phyloP scores from a whole-genome alignment of 2,329 filamentous ascomycete genomes.

The Fusarium torreyae region DNA sequence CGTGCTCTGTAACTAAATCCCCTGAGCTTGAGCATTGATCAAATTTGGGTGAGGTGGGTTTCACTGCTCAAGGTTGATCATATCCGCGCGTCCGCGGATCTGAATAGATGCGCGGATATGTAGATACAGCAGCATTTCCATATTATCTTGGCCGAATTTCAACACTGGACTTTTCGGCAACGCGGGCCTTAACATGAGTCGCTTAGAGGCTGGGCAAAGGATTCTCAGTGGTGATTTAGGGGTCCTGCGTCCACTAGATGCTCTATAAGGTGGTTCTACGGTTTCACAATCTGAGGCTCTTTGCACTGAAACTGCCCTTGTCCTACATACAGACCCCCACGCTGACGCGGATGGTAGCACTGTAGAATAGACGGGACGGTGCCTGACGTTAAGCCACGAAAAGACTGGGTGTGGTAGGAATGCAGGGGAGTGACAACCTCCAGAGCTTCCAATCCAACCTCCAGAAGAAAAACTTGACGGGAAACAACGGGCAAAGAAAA shows the following conservation, averaged over 20 bases:
- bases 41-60: neutral
- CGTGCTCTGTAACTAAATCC: neutral
- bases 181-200: slow-evolving; percentile 11
- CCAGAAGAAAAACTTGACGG: slow-evolving; percentile 10
- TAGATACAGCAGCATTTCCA: slow-evolving; percentile 3
- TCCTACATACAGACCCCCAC: slow-evolving; percentile 22
- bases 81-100: neutral
- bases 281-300: slow-evolving; percentile 44
- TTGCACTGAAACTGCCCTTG: slow-evolving; percentile 18
- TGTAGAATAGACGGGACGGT: slow-evolving; percentile 30
- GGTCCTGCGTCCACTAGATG: slow-evolving; percentile 6
- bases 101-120: neutral
- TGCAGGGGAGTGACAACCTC: slow-evolving; percentile 34
- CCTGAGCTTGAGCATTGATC: slow-evolving; percentile 35
- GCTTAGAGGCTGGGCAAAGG: slow-evolving; percentile 12
- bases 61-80: neutral
- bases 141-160: slow-evolving; percentile 2
- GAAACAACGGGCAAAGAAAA: slow-evolving; percentile 17
- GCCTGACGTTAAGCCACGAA: slow-evolving; percentile 36
- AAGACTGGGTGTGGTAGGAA: slow-evolving; percentile 32
- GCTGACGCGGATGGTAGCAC: slow-evolving; percentile 25
- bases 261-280: neutral
- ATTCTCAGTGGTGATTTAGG: slow-evolving; percentile 14
- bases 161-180: slow-evolving; percentile 6
- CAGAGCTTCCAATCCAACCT: slow-evolving; percentile 12